These are phyloP conservation scores for Oryza meyeriana DNA, from an alignment of 176 grass and related monocot species.

Conservation along the genomic window DNA sequence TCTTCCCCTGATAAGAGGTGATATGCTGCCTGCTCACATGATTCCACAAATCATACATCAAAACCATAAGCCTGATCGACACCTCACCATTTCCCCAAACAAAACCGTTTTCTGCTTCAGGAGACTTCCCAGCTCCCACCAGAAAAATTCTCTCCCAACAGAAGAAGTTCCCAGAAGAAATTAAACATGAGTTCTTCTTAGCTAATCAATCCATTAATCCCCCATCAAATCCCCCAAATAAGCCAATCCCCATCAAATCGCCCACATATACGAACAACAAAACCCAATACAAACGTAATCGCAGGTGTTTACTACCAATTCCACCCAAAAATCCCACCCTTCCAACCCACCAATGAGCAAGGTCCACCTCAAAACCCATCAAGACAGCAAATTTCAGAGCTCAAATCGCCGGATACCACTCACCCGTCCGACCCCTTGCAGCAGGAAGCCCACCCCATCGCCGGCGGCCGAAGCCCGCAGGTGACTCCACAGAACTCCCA, in stretches of 20 bases:
- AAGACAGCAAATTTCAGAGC: not conserved
- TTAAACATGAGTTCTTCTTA: not conserved
- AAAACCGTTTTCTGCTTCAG: not conserved
- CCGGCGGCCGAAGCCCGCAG: not conserved
- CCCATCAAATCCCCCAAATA: not conserved
- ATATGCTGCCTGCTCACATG: not conserved
- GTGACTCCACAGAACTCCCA: not conserved
- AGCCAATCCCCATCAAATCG: not conserved
- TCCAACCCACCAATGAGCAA: not conserved
- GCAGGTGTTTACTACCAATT: not conserved
- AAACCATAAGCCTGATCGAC: not conserved
- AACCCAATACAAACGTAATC: not conserved
- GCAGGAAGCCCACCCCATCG: conserved; percentile 46
- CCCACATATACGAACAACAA: not conserved
- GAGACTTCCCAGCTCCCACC: not conserved
- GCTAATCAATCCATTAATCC: not conserved
- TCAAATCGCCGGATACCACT: not conserved
- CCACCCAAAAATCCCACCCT: not conserved
- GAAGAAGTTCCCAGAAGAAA: not conserved
- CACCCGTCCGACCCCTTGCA: conserved; percentile 40
- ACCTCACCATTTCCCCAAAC: not conserved
- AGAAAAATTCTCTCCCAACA: not conserved
- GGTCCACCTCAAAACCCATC: not conserved
- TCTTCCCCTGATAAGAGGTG: not conserved
- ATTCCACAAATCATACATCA: not conserved